Evolutionary conservation across 2,329 filamentous ascomycete genomes (phyloP).

Genomic region (Botrytis deweyae): DNA sequence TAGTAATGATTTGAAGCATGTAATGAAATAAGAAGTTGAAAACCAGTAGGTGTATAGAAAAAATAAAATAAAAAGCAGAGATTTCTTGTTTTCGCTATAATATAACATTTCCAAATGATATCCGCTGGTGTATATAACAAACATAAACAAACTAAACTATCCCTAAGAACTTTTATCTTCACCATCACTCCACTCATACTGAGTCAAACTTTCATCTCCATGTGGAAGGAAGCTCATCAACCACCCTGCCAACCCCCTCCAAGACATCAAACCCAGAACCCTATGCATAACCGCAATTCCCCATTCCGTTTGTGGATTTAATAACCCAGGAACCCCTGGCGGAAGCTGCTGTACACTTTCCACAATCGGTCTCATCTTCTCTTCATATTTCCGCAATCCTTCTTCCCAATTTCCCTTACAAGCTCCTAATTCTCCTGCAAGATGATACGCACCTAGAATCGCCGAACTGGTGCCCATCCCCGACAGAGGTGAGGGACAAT

Average conservation of each 20-base stretch:
- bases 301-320: constrained; percentile 11
- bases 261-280: not conserved
- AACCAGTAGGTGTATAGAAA: not conserved
- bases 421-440: constrained; percentile 46
- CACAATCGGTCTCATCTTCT: constrained; percentile 8
- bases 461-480: constrained; percentile 46
- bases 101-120: not conserved
- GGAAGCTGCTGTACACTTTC: constrained; percentile 10
- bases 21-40: not conserved
- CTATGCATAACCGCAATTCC: not conserved
- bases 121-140: too few species aligned
- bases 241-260: not conserved
- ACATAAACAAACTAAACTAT: not conserved
- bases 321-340: not conserved
- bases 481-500: constrained; percentile 39
- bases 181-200: constrained; percentile 2
- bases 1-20: rapidly evolving
- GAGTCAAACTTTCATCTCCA: not conserved
- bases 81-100: not conserved
- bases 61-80: rapidly evolving
- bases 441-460: constrained; percentile 46
- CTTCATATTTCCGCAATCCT: not conserved
- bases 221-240: not conserved
- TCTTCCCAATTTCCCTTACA: constrained; percentile 11
- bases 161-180: not conserved